A percentile compares a stretch with the other conserved stretches of the same genome.
Conservation (phyloP, 805 yeast species). For the Candida wancherniae region DNA sequence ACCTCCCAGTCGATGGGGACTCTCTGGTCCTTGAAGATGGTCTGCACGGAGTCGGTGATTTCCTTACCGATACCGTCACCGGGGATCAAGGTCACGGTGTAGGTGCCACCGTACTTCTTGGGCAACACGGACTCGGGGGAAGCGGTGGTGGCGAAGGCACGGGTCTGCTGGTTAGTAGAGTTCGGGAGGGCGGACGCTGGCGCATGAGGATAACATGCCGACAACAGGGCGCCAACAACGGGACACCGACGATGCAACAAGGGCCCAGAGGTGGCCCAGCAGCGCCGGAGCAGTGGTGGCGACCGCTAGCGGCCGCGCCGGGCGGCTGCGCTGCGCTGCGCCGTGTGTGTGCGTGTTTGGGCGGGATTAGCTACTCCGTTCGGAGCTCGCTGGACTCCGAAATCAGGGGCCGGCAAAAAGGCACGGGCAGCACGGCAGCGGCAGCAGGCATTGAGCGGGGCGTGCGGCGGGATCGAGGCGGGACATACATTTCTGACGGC, state of each 20-base stretch:
- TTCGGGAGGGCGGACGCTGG: background rate
- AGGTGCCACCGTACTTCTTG: conserved; percentile 91
- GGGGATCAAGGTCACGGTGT: conserved; percentile 90
- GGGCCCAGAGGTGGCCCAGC: no score
- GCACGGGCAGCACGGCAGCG: background rate
- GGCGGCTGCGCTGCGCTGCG: no score
- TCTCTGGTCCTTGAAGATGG: conserved; percentile 79
- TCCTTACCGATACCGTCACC: conserved; percentile 99
- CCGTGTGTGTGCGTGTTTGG: no score
- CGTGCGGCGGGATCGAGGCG: background rate
- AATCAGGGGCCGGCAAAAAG: conserved; percentile 1
- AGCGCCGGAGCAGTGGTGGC: no score
- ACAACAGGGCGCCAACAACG: no score
- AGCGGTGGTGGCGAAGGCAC: conserved; percentile 52
- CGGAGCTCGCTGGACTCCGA: background rate
- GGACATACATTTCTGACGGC: conserved; percentile 18
- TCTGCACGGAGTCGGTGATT: conserved; percentile 88
- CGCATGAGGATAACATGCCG: no score
- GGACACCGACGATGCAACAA: no score
- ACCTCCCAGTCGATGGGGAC: conserved; percentile 93
- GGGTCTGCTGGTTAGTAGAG: conserved; percentile 22
- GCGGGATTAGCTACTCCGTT: background rate
- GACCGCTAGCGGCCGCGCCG: no score
- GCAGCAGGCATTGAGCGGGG: background rate
- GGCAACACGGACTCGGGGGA: conserved; percentile 65